These are phyloP conservation scores for Clavispora vitiphila DNA, from an alignment of 805 yeast species.

Conservation along the genomic window DNA sequence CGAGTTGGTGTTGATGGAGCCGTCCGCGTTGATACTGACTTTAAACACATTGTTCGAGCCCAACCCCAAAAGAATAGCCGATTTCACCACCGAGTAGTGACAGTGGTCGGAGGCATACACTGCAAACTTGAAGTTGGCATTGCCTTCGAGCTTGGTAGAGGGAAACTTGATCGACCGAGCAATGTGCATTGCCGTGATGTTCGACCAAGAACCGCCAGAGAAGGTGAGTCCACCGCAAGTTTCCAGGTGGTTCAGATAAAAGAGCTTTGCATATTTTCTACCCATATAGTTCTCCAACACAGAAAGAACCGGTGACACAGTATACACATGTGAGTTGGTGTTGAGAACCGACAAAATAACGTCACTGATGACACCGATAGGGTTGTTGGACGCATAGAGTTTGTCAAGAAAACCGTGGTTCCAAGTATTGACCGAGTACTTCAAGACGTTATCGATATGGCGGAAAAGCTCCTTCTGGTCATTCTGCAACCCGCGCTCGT, in stretches of 20 bases:
- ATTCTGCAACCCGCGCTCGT: conserved; percentile 27
- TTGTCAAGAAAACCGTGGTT: conserved; percentile 82
- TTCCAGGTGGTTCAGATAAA: conserved; percentile 40
- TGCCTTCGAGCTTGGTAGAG: conserved; percentile 63
- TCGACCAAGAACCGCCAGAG: conserved; percentile 86
- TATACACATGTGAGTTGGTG: conserved; percentile 81
- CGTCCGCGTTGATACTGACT: conserved; percentile 51
- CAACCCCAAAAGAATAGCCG: conserved; percentile 70
- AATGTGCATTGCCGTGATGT: conserved; percentile 71
- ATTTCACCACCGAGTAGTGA: conserved; percentile 77
- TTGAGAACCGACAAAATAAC: conserved; percentile 62
- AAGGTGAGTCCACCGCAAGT: conserved; percentile 79
- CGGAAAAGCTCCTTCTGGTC: conserved; percentile 38
- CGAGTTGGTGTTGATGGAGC: conserved; percentile 49
- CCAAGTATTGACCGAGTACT: conserved; percentile 79
- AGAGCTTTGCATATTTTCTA: conserved; percentile 60
- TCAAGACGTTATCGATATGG: conserved; percentile 52
- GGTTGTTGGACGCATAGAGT: conserved; percentile 79
- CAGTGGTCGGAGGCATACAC: conserved; percentile 67
- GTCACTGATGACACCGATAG: conserved; percentile 76
- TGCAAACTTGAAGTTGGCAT: conserved; percentile 50
- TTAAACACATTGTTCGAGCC: conserved; percentile 63
- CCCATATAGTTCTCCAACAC: conserved; percentile 68
- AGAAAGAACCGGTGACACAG: conserved; percentile 78
- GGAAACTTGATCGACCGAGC: conserved; percentile 68